Evolutionary conservation across 164 flowering plant genomes (phyloP).

Genomic region (Magnolia sinica): DNA sequence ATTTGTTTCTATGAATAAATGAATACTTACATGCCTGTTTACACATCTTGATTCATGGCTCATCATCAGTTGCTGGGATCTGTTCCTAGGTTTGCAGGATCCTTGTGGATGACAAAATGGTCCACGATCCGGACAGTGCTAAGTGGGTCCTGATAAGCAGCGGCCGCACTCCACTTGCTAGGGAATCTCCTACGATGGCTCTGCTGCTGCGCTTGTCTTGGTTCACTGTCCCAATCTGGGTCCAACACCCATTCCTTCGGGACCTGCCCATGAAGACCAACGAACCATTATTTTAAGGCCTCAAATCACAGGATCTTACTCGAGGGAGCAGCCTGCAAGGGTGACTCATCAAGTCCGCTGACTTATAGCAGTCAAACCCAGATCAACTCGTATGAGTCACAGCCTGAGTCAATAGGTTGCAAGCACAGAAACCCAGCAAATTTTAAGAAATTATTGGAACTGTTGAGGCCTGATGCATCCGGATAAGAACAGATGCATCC

Average conservation of each 20-base stretch:
- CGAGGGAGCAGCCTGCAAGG: background rate
- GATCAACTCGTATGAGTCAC: too few relatives aligned
- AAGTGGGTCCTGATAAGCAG: conserved; percentile 70
- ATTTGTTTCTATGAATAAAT: conserved; percentile 1
- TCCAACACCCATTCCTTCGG: conserved; percentile 97
- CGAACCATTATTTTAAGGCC: background rate
- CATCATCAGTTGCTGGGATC: background rate
- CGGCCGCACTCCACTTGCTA: conserved; percentile 85
- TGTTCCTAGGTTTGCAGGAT: conserved; percentile 13
- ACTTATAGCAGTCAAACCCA: too few relatives aligned
- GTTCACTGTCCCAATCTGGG: conserved; percentile 78
- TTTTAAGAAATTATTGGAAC: too few relatives aligned
- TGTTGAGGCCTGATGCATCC: too few relatives aligned
- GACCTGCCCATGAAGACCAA: conserved; percentile 49
- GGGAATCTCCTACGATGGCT: conserved; percentile 69
- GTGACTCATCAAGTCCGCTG: background rate
- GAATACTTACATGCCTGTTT: conserved; percentile 3
- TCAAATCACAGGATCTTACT: background rate
- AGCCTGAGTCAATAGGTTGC: too few relatives aligned
- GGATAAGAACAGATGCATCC: too few relatives aligned
- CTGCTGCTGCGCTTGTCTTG: conserved; percentile 43
- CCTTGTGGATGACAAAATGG: conserved; percentile 61
- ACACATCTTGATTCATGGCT: background rate
- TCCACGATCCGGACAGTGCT: conserved; percentile 78
- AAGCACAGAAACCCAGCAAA: too few relatives aligned